Evolutionary conservation across 116 monocot species (phyloP), one percentile per base, ranked within the genome.

Genomic region (Posidonia oceanica): DNA sequence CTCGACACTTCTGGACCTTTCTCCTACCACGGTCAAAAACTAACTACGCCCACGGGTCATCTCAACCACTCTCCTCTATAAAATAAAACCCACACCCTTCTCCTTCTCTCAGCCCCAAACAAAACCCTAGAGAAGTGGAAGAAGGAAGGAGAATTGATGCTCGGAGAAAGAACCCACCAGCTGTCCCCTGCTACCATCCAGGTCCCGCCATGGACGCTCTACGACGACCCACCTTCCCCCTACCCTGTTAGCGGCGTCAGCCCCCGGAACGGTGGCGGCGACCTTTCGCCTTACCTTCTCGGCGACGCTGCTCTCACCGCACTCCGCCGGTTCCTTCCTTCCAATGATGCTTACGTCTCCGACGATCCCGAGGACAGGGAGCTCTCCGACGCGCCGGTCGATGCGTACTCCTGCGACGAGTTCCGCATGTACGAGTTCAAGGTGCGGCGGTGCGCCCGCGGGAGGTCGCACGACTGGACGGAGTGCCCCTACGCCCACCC

Each of bases 351-450:
- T 15, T 71, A 13, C 5, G 22, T 56, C 11, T 62, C 63, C 55
- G 74, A 73, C 1, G 67, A 39, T 5, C 54, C 10, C 0, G 70
- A 13, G 52, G 66, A 70, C 11, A 12, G 15, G 14, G 57, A n/a
- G 7, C 36, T 6, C 37, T 64, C 22, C 8, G 69, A 52, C 48
- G 12, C 38, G 15, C 52, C 66, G n/a, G 61, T 74, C 2, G 75
- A 84, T 54, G 74, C 78, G 2, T 72, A 59, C 74, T 69, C 81
- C 41, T 76, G 59, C 55, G 84, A 81, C 39, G 84, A 81, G 72
- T 85, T 85, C 62, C 77, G 84, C 57, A 84, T 84, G 75, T 84
- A 84, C 78, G 75, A 73, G 67, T 84, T 84, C 69, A 84, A 85
- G 78, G 78, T 85, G 15, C 60, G 78, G 12, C 76, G 75, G 8